phyloP scores from a whole-genome alignment of 768 basidiomycete genomes.

The Leccinum boreale region DNA sequence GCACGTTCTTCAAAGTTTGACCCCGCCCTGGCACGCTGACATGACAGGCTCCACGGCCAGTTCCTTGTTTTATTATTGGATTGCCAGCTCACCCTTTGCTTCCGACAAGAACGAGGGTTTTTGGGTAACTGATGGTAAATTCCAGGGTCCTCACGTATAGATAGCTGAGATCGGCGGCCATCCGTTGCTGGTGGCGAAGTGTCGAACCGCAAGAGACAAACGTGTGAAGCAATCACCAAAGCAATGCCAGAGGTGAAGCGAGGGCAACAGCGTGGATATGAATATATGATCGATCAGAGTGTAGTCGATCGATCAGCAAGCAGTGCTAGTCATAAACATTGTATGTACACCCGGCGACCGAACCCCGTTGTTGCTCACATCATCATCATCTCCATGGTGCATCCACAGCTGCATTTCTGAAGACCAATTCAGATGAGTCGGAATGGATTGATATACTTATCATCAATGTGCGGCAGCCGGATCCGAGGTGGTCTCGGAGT shows the following conservation, averaged over 20 bases:
- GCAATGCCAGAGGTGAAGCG: background rate
- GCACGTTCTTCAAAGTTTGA: background rate
- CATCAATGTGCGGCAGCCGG: background rate
- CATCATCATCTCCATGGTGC: background rate
- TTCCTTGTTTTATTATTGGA: background rate
- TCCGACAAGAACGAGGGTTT: background rate
- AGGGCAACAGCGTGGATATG: background rate
- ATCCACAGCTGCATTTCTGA: background rate
- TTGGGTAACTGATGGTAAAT: background rate
- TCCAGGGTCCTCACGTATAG: background rate
- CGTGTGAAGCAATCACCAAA: background rate
- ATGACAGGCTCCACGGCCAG: background rate
- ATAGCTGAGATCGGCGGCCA: background rate
- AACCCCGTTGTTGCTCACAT: background rate
- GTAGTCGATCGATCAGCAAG: background rate
- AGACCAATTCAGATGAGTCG: background rate
- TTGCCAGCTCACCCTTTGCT: background rate
- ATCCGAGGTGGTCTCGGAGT: background rate
- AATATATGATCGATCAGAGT: background rate
- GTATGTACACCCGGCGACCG: background rate
- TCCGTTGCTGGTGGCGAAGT: background rate
- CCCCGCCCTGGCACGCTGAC: background rate
- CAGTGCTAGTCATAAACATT: background rate
- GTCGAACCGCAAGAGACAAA: background rate
- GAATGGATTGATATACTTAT: background rate